Conservation (phyloP, 2,329 filamentous ascomycete species). For the Albifimbria verrucaria region DNA sequence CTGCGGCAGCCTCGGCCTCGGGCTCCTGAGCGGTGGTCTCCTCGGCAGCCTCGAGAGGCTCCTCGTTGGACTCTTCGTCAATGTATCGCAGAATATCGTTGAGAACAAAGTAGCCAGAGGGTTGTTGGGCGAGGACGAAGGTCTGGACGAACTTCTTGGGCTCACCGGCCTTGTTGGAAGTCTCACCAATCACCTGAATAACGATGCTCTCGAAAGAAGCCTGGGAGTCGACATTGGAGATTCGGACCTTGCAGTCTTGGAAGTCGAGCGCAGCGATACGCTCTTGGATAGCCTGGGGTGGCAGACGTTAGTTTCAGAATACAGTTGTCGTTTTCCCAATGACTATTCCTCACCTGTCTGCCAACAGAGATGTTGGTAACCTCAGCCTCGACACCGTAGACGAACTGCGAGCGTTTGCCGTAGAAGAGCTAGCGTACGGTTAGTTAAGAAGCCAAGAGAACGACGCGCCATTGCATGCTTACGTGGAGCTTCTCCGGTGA, state of each 20-base stretch:
- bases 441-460: not conserved
- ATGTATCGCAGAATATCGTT: slow-evolving; percentile 98
- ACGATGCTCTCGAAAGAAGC: slow-evolving; percentile 90
- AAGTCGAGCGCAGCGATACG: slow-evolving; percentile 91
- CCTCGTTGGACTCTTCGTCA: slow-evolving; percentile 76
- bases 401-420: slow-evolving; percentile 91
- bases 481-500: slow-evolving; percentile 88
- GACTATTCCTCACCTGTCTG: slow-evolving; percentile 59
- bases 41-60: slow-evolving; percentile 36
- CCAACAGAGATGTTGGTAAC: slow-evolving; percentile 83
- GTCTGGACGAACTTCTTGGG: slow-evolving; percentile 97
- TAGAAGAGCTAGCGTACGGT: slow-evolving; percentile 70
- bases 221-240: slow-evolving; percentile 97
- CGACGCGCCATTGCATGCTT: slow-evolving; percentile 22
- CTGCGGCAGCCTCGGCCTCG: slow-evolving; percentile 21
- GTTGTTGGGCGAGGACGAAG: slow-evolving; percentile 93
- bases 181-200: slow-evolving; percentile 97
- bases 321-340: no score
- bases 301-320: slow-evolving; percentile 9
- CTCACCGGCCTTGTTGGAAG: slow-evolving; percentile 87
- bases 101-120: slow-evolving; percentile 94
- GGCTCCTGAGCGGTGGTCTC: slow-evolving; percentile 29
- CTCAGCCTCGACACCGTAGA: slow-evolving; percentile 88
- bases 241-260: slow-evolving; percentile 96
- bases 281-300: slow-evolving; percentile 79